Evolutionary conservation across 2,329 filamentous ascomycete genomes (phyloP), one percentile per base, ranked within the genome.

Genomic region (Apiospora koreana): DNA sequence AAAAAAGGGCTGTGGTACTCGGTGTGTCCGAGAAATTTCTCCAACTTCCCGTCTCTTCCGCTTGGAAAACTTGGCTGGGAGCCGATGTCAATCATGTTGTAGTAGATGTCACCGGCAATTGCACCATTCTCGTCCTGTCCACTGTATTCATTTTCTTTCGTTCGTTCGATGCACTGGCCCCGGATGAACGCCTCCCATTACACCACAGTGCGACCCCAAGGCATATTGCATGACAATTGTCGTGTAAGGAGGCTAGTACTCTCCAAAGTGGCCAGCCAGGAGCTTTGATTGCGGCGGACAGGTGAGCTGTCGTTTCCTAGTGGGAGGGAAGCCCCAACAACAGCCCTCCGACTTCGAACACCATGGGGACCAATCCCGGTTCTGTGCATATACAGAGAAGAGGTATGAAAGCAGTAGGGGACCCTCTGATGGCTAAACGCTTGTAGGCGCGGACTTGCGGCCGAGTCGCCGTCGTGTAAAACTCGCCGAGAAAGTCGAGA

Each of bases 231-330:
- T 16, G 50, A 58, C 50, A 54, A 16, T 58, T 62, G 31, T 62
- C 54, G 54, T 62, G 54, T 38, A n/a, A 62, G 54, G 54, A 38
- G 31, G 31, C 31, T 14, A 14, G 43, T 10, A 21, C 16, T 38
- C 12, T 38, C 31, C 54, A 38, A 62, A 9, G 46, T n/a, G 38
- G 43, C 43, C 35, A 38, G 54, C 54, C 54, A 38, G 31, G 31
- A 62, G 54, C 54, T 62, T 62, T 23, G 54, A 23, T 62, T n/a
- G 54, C 18, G 21, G 54, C 54, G 54, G 31, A 62, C 54, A 62
- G 54, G 31, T 62, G 54, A 62, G 54, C 54, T 62, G 54, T 62
- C 54, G 31, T 38, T 62, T 62, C 54, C 54, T 38, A 62, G 54
- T 18, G 54, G 28, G 54, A 62, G 28, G 28, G 54, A 62, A 62